Evolutionary conservation across 2,329 filamentous ascomycete species (phyloP), one percentile per base, ranked within the genome.

Genomic region (Chrysosporium keratinophilum): DNA sequence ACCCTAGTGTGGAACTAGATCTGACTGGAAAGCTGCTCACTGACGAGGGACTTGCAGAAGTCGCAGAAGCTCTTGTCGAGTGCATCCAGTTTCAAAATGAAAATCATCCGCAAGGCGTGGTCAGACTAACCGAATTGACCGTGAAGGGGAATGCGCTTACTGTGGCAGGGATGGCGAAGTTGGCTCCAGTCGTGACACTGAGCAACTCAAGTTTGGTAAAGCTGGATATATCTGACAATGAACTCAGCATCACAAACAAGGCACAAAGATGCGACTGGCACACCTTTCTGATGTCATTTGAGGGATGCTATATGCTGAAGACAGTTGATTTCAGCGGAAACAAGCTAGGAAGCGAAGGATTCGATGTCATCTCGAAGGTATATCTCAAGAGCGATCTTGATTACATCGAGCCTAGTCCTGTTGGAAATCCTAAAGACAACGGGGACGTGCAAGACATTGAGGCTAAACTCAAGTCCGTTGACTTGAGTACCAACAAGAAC

Each of bases 281-380:
- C 50, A 48, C 44, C 1, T 78, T 78, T 54, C 60, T 77, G 12
- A 54, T 62, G 5, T 67, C 74, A 0, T 76, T 77, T 61, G 59
- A 62, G 3, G 50, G 63, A 17, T 77, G 74, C 60, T 70, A 61
- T 34, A 61, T 69, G 54, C 64, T 78, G 23, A 67, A 70, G 44
- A 68, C 70, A 42, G 59, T 78, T 7, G 72, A 77, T 57, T 60
- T 78, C 15, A 70, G 72, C 53, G 61, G 67, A 31, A 78, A 78
- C 49, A 46, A 61, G 4, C 56, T 74, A 12, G 73, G 75, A 9
- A 54, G 65, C 5, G 62, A 62, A 44, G 73, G 72, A 1, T 62
- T 77, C n/a, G 76, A 78, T 57, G 64, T 73, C 19, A 60, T 78
- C 11, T 63, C 68, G 7, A 64, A 70, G 17, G 66, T 73, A 1